Percentiles rank a stretch among this genome's conserved stretches.
These are phyloP conservation scores for Paramecium sonneborni DNA, from an alignment of 73 alveolate species.

Conservation along the genomic window DNA sequence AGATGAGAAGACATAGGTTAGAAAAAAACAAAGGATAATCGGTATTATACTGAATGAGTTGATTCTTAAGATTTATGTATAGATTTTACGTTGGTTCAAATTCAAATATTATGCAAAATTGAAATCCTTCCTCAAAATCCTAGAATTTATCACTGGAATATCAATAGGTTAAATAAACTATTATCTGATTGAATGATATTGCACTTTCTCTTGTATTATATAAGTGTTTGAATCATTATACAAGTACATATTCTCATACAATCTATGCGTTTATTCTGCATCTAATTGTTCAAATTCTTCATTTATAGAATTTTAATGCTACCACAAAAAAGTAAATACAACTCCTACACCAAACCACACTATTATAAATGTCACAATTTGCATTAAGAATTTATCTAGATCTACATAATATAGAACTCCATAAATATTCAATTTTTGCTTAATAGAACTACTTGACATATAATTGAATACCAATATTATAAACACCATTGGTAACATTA, in stretches of 20 bases:
- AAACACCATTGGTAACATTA: background rate
- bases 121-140: constrained; percentile 8
- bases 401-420: constrained; percentile 28
- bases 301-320: background rate
- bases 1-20: background rate
- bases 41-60: constrained; percentile 5
- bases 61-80: constrained; percentile 6
- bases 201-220: background rate
- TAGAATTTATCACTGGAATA: background rate
- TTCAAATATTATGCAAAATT: background rate
- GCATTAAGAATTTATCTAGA: constrained; percentile 34
- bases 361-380: background rate
- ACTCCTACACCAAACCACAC: background rate
- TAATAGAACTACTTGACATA: background rate
- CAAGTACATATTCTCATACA: constrained; percentile 22
- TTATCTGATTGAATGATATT: constrained; percentile 28
- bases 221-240: background rate
- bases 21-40: background rate
- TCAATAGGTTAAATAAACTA: background rate
- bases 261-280: background rate
- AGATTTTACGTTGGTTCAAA: background rate
- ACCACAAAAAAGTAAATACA: background rate
- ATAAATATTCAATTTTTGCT: background rate
- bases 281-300: background rate
- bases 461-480: background rate